Evolutionary conservation across 805 yeast genomes (phyloP), one percentile per base, ranked within the genome.

Genomic region (Candida endomychidarum): DNA sequence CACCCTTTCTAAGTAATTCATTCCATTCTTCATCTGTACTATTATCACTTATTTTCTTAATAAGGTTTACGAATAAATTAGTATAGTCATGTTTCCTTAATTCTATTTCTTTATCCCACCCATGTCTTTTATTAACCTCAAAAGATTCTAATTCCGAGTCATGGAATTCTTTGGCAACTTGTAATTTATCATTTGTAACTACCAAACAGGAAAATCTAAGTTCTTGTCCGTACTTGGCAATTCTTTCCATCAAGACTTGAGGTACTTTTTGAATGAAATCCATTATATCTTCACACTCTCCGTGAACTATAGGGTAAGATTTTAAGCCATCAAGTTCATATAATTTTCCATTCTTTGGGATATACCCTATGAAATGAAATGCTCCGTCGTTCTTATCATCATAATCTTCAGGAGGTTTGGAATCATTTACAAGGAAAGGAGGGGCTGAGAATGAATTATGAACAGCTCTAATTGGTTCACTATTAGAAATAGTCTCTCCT

Each of bases 391-490:
- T 58, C 24, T 73, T 72, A 37, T 63, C 63, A 31, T 45, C 44
- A 41, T 58, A 61, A 14, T 43, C 31, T 8, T 47, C 48, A 3
- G 54, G 54, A 4, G 55, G 50, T 22, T 43, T 43, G 23, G 48
- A 41, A 20, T 74, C 81, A 49, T 72, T 76, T 5, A 70, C 63
- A 35, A 78, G 70, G 23, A 77, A 65, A 24, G 64, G 58, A 7
- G 86, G 85, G 1, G 77, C 54, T 2, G 79, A 63, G 57, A 81
- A 81, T 15, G 83, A 77, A 56, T 81, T 81, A 56, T 81, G 87
- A 4, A 72, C 74, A 7, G 58, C 48, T 34, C 85, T 63, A 31
- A 81, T 77, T 37, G 65, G 57, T 19, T 80, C 83, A 27, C 81
- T 76, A 52, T 77, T 78, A 10, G 80, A 70, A 26, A 81, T 65